Evolutionary conservation across 495 filamentous ascomycete species (phyloP), one percentile per base, ranked within the genome.

Genomic region (Aspergillus saccharolyticus): DNA sequence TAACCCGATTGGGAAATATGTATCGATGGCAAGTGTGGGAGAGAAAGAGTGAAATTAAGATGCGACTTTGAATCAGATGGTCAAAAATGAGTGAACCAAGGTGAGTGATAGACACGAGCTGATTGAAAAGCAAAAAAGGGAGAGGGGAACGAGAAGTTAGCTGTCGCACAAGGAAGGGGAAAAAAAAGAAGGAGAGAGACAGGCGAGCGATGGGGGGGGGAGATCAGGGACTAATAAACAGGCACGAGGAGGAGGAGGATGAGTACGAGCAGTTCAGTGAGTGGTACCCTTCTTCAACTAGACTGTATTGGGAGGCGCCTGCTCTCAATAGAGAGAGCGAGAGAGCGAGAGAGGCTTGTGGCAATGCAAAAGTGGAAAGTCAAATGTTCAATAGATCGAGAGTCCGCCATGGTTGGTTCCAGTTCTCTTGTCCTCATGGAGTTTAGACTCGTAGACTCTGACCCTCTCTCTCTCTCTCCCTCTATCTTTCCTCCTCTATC

Each of bases 81-180:
- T 50, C 47, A 56, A 61, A 56, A 61, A 57, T 28, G 59, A 57
- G 51, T 39, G 54, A 56, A 51, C 47, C 54, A 43, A n/a, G 56
- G 21, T 45, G 44, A 53, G 33, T 54, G 24, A 49, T 54, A 42
- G 55, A 47, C 44, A 21, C 39, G 42, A 46, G 42, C 24, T 28
- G 49, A 42, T 45, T 44, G 21, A 19, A n/a, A n/a, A n/a, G n/a
- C n/a, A 47, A 47, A 28, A 21, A 39, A 33, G 42, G 33, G 30
- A 18, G 46, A 48, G 39, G 54, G 52, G 28, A 52, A 44, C 30
- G 49, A 54, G 48, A 42, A 55, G 48, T 48, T 44, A 28, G 42
- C 22, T 19, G 52, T 42, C 33, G 49, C 39, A 53, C 42, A 17
- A 57, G 51, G 20, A 44, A 30, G 44, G 54, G 19, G n/a, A 30